Evolutionary conservation across 345 rosid genomes (phyloP).

Genomic region (Mercurialis annua): DNA sequence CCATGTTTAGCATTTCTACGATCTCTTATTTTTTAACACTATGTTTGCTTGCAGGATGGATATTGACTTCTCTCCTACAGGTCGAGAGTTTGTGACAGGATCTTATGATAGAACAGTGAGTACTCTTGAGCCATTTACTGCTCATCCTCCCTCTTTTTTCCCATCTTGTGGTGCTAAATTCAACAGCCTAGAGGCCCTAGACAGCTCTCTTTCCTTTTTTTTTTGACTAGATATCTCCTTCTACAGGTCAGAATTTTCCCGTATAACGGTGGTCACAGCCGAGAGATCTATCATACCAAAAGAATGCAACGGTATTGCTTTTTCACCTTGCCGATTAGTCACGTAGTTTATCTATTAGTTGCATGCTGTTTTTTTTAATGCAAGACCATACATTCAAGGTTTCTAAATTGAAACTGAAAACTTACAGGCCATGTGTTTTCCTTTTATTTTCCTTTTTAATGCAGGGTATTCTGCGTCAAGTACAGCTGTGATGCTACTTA

Average conservation of each 20-base stretch:
- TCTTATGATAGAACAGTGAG: slow-evolving; percentile 95
- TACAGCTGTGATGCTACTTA: slow-evolving; percentile 93
- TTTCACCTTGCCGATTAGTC: neutral
- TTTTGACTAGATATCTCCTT: slow-evolving; percentile 1
- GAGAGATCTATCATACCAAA: slow-evolving; percentile 92
- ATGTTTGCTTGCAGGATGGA: slow-evolving; percentile 62
- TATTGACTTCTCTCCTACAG: slow-evolving; percentile 96
- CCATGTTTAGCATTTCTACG: neutral
- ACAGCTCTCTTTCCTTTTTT: neutral
- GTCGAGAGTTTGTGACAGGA: slow-evolving; percentile 96
- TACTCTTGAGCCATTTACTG: slow-evolving; percentile 8
- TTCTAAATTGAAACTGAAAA: neutral
- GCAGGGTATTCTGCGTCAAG: slow-evolving; percentile 89
- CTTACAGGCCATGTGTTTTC: slow-evolving; percentile 6
- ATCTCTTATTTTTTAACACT: neutral
- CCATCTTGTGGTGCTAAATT: neutral
- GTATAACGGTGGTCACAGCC: slow-evolving; percentile 86
- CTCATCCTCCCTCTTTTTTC: neutral
- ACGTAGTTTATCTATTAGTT: neutral
- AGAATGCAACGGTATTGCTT: slow-evolving; percentile 87
- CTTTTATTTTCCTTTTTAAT: slow-evolving; percentile 3
- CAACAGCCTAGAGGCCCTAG: neutral
- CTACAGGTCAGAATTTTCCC: slow-evolving; percentile 77
- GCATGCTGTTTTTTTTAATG: neutral
- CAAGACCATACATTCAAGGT: neutral